Evolutionary conservation across 1,284 basidiomycete species (phyloP).

Genomic region (Agroathelia rolfsii): DNA sequence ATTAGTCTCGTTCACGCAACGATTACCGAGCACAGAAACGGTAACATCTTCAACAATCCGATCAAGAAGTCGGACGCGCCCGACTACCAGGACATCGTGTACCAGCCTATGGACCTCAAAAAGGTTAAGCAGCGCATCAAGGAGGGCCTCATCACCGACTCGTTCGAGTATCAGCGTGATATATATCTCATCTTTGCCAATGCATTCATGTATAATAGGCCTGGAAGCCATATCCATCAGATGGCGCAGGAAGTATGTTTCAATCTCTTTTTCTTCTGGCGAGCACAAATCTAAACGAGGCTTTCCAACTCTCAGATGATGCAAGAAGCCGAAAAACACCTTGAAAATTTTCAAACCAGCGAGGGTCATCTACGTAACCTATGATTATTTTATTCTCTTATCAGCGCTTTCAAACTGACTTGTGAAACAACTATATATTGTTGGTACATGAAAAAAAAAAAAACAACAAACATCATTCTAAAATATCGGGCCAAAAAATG

Average conservation of each 20-base stretch:
- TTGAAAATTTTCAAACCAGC: constrained; percentile 65
- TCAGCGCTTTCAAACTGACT: too few species aligned
- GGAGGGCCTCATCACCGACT: constrained; percentile 71
- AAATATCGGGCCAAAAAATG: too few species aligned
- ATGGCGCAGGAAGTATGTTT: constrained; percentile 81
- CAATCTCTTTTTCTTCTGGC: constrained; percentile 2
- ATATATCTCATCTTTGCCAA: constrained; percentile 92
- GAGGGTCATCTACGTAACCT: constrained; percentile 20
- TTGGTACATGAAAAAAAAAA: constrained; percentile 5
- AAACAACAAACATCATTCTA: constrained; percentile 8
- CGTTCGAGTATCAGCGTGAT: constrained; percentile 82
- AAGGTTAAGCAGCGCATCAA: constrained; percentile 78
- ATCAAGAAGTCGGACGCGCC: constrained; percentile 83
- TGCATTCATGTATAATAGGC: constrained; percentile 90
- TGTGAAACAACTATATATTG: too few species aligned
- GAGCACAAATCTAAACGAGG: constrained; percentile 7
- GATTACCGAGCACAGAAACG: constrained; percentile 77
- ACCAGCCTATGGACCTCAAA: constrained; percentile 87
- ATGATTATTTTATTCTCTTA: background rate
- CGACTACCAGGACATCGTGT: constrained; percentile 85
- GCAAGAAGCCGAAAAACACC: constrained; percentile 69
- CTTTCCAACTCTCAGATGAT: constrained; percentile 67
- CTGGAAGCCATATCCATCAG: constrained; percentile 70
- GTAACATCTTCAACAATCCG: constrained; percentile 84
- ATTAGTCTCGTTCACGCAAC: constrained; percentile 73